Conservation (phyloP, 805 yeast genomes). For the Metschnikowia colocasiae region DNA sequence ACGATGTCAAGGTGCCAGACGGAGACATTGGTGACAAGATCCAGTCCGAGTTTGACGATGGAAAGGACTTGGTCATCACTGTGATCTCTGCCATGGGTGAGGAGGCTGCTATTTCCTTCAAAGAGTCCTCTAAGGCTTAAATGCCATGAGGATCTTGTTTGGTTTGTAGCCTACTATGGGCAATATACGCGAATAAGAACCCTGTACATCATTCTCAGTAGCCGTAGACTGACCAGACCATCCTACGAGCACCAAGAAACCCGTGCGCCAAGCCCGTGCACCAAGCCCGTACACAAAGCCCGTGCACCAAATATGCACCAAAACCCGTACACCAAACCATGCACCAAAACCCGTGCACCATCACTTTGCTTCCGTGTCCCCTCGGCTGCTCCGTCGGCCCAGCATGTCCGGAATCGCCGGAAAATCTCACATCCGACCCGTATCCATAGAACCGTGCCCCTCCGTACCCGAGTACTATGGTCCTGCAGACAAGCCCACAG, state of each 20-base stretch:
- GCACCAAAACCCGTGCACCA: neutral
- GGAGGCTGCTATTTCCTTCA: conserved; percentile 98
- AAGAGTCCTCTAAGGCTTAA: conserved; percentile 87
- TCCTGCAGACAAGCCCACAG: neutral
- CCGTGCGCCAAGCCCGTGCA: neutral
- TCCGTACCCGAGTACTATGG: too few species aligned
- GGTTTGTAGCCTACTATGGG: conserved; percentile 8
- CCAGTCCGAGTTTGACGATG: conserved; percentile 93
- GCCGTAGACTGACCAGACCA: too few species aligned
- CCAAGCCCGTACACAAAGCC: neutral
- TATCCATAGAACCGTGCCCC: too few species aligned
- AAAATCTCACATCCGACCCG: too few species aligned
- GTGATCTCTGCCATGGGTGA: conserved; percentile 98
- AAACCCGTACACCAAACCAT: neutral
- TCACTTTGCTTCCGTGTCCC: too few species aligned
- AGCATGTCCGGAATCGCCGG: too few species aligned
- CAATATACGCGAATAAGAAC: conserved; percentile 11
- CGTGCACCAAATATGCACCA: too few species aligned
- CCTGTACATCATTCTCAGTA: neutral
- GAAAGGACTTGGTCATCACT: conserved; percentile 96
- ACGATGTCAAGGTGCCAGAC: conserved; percentile 97
- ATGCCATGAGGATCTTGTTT: conserved; percentile 15
- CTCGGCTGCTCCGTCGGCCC: too few species aligned
- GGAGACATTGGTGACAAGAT: conserved; percentile 94
- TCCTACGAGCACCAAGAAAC: neutral